These are phyloP conservation scores for Cystobasidium tubakii DNA, from an alignment of 768 basidiomycete species.

Conservation along the genomic window DNA sequence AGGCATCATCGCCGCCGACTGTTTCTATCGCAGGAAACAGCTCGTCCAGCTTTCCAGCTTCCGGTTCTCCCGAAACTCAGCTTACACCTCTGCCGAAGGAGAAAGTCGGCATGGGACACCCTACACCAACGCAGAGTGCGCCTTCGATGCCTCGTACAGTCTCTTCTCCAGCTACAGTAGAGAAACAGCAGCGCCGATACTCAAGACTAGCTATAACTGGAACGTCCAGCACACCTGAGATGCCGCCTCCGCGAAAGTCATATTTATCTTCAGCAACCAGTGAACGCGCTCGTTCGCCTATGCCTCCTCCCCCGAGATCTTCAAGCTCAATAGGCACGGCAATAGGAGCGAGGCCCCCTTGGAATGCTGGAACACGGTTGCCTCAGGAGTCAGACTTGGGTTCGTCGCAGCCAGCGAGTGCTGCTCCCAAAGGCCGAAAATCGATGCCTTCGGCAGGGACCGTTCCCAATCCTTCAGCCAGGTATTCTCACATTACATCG, in stretches of 20 bases:
- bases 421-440: constrained; percentile 9
- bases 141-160: background rate
- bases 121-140: background rate
- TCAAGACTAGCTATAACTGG: background rate
- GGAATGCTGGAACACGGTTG: constrained; percentile 17
- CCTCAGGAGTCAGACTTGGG: background rate
- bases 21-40: background rate
- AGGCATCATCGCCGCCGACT: background rate
- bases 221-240: background rate
- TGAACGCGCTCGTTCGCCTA: constrained; percentile 20
- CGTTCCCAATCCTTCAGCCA: background rate
- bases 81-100: background rate
- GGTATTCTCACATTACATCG: background rate
- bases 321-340: background rate
- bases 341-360: background rate
- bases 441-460: background rate
- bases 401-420: background rate
- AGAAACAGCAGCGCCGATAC: background rate
- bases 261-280: constrained; percentile 13
- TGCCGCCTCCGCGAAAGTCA: background rate
- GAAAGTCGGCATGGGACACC: background rate
- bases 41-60: constrained; percentile 3
- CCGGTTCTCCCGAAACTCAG: background rate
- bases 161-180: background rate
- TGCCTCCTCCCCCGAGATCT: constrained; percentile 17